Conservation (phyloP, 2,329 filamentous ascomycete genomes). For the Xylariaceae sp. region DNA sequence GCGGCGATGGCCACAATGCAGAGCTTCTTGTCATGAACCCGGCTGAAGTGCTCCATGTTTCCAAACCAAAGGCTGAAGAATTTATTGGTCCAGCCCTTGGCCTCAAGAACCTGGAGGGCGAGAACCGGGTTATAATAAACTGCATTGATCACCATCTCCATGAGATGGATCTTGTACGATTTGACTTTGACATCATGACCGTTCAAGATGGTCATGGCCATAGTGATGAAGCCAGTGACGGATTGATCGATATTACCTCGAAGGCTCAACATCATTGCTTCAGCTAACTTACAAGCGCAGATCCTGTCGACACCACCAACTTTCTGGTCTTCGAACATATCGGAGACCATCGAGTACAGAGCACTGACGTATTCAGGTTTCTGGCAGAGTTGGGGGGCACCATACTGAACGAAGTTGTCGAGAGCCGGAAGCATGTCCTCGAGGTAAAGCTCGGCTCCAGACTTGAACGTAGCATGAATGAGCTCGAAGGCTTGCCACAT, state of each 20-base stretch:
- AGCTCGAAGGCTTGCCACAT: slow-evolving; percentile 99
- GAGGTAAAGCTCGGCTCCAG: slow-evolving; percentile 92
- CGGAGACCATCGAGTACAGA: slow-evolving; percentile 88
- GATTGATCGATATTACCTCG: slow-evolving; percentile 85
- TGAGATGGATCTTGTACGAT: slow-evolving; percentile 90
- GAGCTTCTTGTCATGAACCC: slow-evolving; percentile 98
- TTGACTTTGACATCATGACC: slow-evolving; percentile 80
- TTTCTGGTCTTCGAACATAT: slow-evolving; percentile 90
- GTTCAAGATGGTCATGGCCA: slow-evolving; percentile 81
- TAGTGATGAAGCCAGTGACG: slow-evolving; percentile 81
- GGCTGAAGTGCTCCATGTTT: slow-evolving; percentile 86
- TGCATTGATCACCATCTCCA: slow-evolving; percentile 98
- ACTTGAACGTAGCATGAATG: slow-evolving; percentile 95
- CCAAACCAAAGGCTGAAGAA: slow-evolving; percentile 99
- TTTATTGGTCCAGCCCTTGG: slow-evolving; percentile 93
- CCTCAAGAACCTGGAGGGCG: slow-evolving; percentile 82
- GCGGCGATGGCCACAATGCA: slow-evolving; percentile 91
- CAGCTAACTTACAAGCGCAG: slow-evolving; percentile 94
- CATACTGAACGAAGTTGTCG: slow-evolving; percentile 97
- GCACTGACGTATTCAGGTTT: slow-evolving; percentile 85
- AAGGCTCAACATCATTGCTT: slow-evolving; percentile 95
- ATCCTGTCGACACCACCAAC: slow-evolving; percentile 93
- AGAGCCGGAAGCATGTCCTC: slow-evolving; percentile 98
- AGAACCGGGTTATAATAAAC: slow-evolving; percentile 95
- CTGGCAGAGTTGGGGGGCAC: slow-evolving; percentile 73